Evolutionary conservation across 306 rosid species (phyloP).

Genomic region (Notholithocarpus densiflorus): DNA sequence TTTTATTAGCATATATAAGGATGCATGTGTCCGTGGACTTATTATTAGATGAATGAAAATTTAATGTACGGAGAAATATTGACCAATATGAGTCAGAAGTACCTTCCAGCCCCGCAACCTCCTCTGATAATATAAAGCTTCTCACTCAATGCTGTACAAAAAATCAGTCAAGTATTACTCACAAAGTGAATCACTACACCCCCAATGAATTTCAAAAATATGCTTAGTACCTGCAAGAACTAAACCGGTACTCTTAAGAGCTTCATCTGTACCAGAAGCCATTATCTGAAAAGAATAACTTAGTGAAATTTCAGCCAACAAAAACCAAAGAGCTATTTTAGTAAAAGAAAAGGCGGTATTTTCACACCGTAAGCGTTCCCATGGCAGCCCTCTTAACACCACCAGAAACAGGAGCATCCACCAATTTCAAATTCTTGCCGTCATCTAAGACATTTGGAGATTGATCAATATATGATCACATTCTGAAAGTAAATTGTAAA

Average conservation of each 20-base stretch:
- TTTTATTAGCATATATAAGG: constrained; percentile 20
- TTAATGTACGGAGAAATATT: not conserved
- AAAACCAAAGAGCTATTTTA: constrained; percentile 15
- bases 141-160: constrained; percentile 80
- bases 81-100: constrained; percentile 26
- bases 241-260: constrained; percentile 72
- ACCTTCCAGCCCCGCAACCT: constrained; percentile 95
- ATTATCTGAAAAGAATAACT: constrained; percentile 57
- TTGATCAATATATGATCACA: constrained; percentile 26
- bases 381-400: constrained; percentile 78
- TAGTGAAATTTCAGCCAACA: constrained; percentile 26
- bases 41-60: not conserved
- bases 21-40: constrained; percentile 10
- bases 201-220: constrained; percentile 19
- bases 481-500: constrained; percentile 22
- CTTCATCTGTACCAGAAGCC: constrained; percentile 85
- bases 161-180: constrained; percentile 23
- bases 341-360: constrained; percentile 24
- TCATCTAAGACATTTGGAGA: constrained; percentile 56
- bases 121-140: constrained; percentile 89
- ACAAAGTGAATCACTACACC: constrained; percentile 22
- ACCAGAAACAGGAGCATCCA: constrained; percentile 98
- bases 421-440: constrained; percentile 77
- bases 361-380: constrained; percentile 85
- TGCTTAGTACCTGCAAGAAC: constrained; percentile 70